Percentiles rank a stretch among this genome's conserved stretches.
These are phyloP conservation scores for Septoria petroselini DNA, from an alignment of 2,329 filamentous ascomycete species.

Conservation along the genomic window DNA sequence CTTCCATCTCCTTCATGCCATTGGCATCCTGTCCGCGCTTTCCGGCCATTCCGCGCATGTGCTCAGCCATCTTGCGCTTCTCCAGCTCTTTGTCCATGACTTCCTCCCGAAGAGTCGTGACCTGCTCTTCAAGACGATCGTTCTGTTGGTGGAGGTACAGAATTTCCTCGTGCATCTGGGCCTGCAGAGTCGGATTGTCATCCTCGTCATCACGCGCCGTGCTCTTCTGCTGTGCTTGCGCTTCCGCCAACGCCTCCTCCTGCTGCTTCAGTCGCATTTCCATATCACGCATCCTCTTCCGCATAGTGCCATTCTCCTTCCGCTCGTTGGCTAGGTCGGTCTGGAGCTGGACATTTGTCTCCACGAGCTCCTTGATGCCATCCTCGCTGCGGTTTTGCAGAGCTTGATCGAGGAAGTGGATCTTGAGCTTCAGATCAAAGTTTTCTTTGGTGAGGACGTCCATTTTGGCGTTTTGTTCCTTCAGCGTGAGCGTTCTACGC, in stretches of 20 bases:
- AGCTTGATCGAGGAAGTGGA: conserved; percentile 93
- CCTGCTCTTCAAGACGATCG: conserved; percentile 77
- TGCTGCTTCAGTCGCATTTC: conserved; percentile 70
- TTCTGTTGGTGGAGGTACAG: conserved; percentile 79
- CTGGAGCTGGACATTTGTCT: conserved; percentile 92
- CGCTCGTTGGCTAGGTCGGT: conserved; percentile 84
- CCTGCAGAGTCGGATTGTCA: conserved; percentile 44
- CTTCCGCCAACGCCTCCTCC: conserved; percentile 51
- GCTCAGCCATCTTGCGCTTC: conserved; percentile 79
- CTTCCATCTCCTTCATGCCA: conserved; percentile 50
- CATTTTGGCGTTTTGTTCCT: conserved; percentile 96
- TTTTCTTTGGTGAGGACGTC: conserved; percentile 97
- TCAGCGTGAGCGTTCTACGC: conserved; percentile 65
- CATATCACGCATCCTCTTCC: conserved; percentile 77
- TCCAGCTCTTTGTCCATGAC: conserved; percentile 76
- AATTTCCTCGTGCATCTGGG: conserved; percentile 79
- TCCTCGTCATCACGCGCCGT: conserved; percentile 32
- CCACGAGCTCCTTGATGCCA: conserved; percentile 95
- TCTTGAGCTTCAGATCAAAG: conserved; percentile 94
- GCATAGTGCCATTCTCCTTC: conserved; percentile 82
- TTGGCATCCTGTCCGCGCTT: conserved; percentile 33
- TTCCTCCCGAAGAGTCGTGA: conserved; percentile 78
- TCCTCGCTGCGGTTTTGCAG: conserved; percentile 92
- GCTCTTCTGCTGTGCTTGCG: conserved; percentile 43
- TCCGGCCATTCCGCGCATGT: conserved; percentile 61